phyloP scores from a whole-genome alignment of 1,139 yeast genomes.

The Citeromyces hawaiiensis region DNA sequence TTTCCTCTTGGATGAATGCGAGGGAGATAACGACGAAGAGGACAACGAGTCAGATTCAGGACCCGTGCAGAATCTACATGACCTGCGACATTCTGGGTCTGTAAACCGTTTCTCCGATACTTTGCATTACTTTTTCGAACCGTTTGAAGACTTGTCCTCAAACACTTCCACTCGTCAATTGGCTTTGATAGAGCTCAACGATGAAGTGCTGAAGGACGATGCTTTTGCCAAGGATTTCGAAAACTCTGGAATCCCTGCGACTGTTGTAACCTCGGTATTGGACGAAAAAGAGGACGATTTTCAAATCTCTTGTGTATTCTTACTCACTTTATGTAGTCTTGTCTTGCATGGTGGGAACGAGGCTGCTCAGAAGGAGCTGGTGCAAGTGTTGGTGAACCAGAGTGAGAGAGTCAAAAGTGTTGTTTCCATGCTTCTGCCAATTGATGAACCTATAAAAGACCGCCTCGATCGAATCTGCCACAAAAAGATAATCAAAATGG shows the following conservation, averaged over 20 bases:
- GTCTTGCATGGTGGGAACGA: not conserved
- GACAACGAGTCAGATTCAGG: constrained; percentile 6
- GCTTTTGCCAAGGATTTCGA: constrained; percentile 4
- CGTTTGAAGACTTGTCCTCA: constrained; percentile 3
- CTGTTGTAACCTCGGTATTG: not conserved
- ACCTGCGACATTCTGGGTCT: constrained; percentile 10
- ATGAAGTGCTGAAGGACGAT: constrained; percentile 5
- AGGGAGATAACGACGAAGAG: not conserved
- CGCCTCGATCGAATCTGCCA: not conserved
- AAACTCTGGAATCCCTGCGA: constrained; percentile 4
- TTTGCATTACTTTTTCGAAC: constrained; percentile 7
- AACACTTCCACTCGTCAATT: constrained; percentile 5
- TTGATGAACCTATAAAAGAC: not conserved
- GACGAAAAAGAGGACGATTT: not conserved
- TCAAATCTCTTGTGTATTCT: not conserved
- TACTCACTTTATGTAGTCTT: not conserved
- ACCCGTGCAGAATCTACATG: constrained; percentile 7
- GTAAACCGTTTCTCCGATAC: constrained; percentile 8
- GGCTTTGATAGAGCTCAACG: constrained; percentile 7
- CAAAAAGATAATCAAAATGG: not conserved
- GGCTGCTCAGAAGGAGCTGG: not conserved
- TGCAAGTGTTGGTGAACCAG: not conserved
- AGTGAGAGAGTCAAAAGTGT: not conserved
- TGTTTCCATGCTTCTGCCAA: not conserved
- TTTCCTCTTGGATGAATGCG: not conserved